Evolutionary conservation across 345 rosid species (phyloP), one percentile per base, ranked within the genome.

Genomic region (Aurinia saxatilis): DNA sequence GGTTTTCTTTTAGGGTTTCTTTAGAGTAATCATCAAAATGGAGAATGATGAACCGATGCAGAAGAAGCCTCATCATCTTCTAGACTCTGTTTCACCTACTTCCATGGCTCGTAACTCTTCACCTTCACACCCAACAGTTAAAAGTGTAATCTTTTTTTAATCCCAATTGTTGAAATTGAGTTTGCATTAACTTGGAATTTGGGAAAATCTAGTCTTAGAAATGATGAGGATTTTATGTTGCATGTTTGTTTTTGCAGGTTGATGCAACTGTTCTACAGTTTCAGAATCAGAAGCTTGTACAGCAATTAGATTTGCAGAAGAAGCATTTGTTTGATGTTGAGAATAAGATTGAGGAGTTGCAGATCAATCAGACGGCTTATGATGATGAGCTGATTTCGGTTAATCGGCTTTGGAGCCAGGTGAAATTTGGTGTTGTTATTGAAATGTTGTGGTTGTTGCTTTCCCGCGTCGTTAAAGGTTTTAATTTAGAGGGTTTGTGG

Each of bases 241-340:
- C 10, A 35, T 55, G 12, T 38, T 42, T 18, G 30, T 27, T 3
- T 9, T 10, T 45, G 12, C 74, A 92, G 99, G 85, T 79, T 64
- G 96, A 87, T 46, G 85, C 91, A 4, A 76, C 85, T 1, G 84
- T 75, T 81, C 87, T 92, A 44, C 99, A 85, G 57, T 66, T 72
- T 39, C 89, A 89, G 78, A 92, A 92, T 78, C 96, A 92, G 74
- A 82, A 77, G 65, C 85, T 89, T 2, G 90, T 87, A 13, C 96
- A 85, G 75, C 90, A 84, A 38, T 72, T 85, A 55, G 95, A 90
- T n/a, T 8, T 55, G 31, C 91, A 87, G 71, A 92, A 84, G 79
- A 82, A 82, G 17, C 84, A 81, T 59, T 66, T 92, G 66, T 85
- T 74, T 65, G 83, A 69, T 59, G 84, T 89, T 69, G 86, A 85